These are phyloP conservation scores for Colletotrichum camelliae DNA, from an alignment of 2,329 filamentous ascomycete genomes.

Conservation along the genomic window DNA sequence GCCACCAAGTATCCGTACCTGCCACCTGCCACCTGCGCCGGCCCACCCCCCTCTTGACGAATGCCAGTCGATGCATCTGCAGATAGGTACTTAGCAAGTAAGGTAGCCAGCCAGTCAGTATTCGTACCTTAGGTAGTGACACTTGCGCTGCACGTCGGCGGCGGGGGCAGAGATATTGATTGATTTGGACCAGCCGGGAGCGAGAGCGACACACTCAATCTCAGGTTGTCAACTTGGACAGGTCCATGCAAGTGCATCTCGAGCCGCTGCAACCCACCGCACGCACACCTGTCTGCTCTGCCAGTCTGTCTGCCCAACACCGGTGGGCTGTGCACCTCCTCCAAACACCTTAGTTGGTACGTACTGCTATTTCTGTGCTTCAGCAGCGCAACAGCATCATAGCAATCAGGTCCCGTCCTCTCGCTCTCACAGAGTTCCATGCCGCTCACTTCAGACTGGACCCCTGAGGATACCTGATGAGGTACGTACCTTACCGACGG, in stretches of 20 bases:
- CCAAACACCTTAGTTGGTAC: background rate
- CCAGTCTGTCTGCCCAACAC: background rate
- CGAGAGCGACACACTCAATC: background rate
- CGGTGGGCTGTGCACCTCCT: slow-evolving; percentile 4
- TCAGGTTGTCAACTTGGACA: background rate
- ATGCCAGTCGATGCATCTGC: background rate
- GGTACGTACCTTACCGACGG: background rate
- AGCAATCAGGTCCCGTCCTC: background rate
- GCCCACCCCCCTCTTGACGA: background rate
- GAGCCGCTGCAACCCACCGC: background rate
- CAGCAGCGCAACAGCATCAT: background rate
- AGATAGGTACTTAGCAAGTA: background rate
- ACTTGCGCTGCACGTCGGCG: slow-evolving; percentile 8
- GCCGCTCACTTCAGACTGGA: background rate
- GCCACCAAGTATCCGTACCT: background rate
- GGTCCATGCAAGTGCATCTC: background rate
- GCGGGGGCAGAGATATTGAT: background rate
- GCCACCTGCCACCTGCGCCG: background rate
- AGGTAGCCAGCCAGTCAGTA: background rate
- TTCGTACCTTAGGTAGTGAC: background rate
- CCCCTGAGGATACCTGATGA: background rate
- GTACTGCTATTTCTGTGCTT: background rate
- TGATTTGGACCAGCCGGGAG: background rate
- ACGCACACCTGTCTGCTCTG: background rate
- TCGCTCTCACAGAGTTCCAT: background rate